phyloP scores from a whole-genome alignment of 2,329 filamentous ascomycete species.

The Dactylella cylindrospora region DNA sequence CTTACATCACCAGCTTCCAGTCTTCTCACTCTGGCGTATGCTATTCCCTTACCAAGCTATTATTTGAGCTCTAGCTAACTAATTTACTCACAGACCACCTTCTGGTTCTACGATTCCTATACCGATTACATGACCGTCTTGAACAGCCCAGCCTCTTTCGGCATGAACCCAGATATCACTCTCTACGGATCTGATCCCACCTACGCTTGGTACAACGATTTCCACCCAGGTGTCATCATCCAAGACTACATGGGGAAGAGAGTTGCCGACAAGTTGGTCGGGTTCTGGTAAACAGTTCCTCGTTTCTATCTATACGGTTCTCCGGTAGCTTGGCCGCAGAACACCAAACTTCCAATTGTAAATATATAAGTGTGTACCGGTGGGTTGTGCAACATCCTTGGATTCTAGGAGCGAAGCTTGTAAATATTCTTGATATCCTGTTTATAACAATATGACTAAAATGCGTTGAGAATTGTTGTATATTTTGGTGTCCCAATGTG shows the following conservation, averaged over 20 bases:
- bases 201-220: conserved; percentile 36
- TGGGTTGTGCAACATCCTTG: no score
- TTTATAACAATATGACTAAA: no score
- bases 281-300: conserved; percentile 15
- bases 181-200: conserved; percentile 31
- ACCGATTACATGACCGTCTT: conserved; percentile 29
- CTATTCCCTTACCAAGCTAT: background rate
- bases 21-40: conserved; percentile 32
- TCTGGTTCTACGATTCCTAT: conserved; percentile 37
- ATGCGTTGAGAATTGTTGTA: no score
- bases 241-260: conserved; percentile 41
- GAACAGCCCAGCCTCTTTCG: conserved; percentile 17
- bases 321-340: background rate
- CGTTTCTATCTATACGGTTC: background rate
- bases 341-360: background rate
- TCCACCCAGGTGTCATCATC: conserved; percentile 34
- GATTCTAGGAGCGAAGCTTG: no score
- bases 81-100: conserved; percentile 19
- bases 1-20: conserved; percentile 39
- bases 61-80: background rate
- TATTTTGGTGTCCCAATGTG: no score
- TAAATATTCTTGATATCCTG: no score
- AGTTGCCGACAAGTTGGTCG: conserved; percentile 18
- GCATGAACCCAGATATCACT: conserved; percentile 31
- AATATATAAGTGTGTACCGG: no score